Base-by-base conservation (phyloP, 495 filamentous ascomycete genomes). In the Neurospora discreta region DNA sequence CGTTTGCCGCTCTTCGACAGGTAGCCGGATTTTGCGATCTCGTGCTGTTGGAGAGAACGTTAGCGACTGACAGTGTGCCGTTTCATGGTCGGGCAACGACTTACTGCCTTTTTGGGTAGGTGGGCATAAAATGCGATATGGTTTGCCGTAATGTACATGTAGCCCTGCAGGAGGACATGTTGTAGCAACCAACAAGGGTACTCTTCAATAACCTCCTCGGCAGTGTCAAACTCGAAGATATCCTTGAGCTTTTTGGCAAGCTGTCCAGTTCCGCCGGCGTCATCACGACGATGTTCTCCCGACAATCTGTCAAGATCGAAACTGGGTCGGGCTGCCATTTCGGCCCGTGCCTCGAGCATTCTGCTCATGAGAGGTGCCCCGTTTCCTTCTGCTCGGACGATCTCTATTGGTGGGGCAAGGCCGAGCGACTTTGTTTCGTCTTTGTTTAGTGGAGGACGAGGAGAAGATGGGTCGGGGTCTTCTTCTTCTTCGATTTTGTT, bases 121-220 rank as follows among this genome's bases (percentile, higher is more conserved):
- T 98, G 98, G 15, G 96, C 94, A 78, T 98, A 98, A 80, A 99
- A 99, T 76, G 94, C 97, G 69, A 99, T 91, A 79, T 99, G 95
- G 71, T 90, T 89, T 70, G 91, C 86, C 0, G 96, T 98, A 77
- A 99, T 93, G 83, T 98, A 99, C 91, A 99, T 91, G 79, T 96
- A 97, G 3, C 95, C 95, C 77, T 97, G 93, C 16, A 98, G 86
- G 11, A 98, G 85, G 71, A 98, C 93, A 79, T 91, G 97, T 78
- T 98, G 93, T 44, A 99, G 83, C 39, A 98, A 83, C 87, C 94
- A 97, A 82, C 95, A 98, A 30, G 95, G 92, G 76, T 97, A 99
- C 83, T 99, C 95, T 77, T 91, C 85, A 75, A 97, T 88, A 8
- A 98, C 92, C 70, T 95, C 91, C 78, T 99, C 95, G 0, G 92